A percentile compares a stretch with the other conserved stretches of the same genome.
Evolutionary conservation across 768 basidiomycete species (phyloP).

Genomic region (Pilatotrama ljubarskyi): DNA sequence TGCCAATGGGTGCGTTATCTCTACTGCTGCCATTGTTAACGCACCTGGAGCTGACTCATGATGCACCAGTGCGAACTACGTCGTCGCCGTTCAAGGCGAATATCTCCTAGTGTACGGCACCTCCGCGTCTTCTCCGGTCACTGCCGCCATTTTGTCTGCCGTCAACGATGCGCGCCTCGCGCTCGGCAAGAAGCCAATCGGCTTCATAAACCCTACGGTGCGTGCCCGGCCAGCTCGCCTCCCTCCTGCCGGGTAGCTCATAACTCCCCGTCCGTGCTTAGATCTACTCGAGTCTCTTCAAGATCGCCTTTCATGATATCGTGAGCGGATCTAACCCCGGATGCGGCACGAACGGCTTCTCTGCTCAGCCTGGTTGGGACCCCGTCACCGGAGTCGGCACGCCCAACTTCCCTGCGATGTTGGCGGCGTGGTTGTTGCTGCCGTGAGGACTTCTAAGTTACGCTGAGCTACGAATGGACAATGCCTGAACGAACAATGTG

Average conservation of each 20-base stretch:
- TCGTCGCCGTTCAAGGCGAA: slow-evolving; percentile 32
- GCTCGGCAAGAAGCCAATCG: slow-evolving; percentile 36
- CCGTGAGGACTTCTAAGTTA: slow-evolving; percentile 3
- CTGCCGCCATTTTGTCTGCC: slow-evolving; percentile 35
- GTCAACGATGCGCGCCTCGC: slow-evolving; percentile 41
- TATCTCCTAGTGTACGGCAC: slow-evolving; percentile 38
- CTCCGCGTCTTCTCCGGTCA: slow-evolving; percentile 38
- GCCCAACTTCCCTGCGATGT: slow-evolving; percentile 29
- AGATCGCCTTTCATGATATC: slow-evolving; percentile 35
- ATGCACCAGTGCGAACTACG: slow-evolving; percentile 33
- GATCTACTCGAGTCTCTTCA: slow-evolving; percentile 25
- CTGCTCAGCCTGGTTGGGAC: slow-evolving; percentile 36
- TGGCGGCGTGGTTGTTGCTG: slow-evolving; percentile 13
- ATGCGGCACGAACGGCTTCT: slow-evolving; percentile 38
- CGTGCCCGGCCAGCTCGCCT: slow-evolving; percentile 17
- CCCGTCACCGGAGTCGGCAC: slow-evolving; percentile 38
- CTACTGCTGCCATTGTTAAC: background rate
- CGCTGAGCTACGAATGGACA: no score
- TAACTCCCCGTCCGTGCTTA: background rate
- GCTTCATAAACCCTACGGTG: slow-evolving; percentile 66
- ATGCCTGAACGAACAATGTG: no score
- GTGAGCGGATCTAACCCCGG: slow-evolving; percentile 37
- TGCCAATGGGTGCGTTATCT: slow-evolving; percentile 33
- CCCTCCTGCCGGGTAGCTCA: background rate
- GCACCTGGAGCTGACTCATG: background rate